A percentile compares a stretch with the other conserved stretches of the same genome.
Conservation (phyloP, 2,329 filamentous ascomycete species). For the Calonectria fujianensis region DNA sequence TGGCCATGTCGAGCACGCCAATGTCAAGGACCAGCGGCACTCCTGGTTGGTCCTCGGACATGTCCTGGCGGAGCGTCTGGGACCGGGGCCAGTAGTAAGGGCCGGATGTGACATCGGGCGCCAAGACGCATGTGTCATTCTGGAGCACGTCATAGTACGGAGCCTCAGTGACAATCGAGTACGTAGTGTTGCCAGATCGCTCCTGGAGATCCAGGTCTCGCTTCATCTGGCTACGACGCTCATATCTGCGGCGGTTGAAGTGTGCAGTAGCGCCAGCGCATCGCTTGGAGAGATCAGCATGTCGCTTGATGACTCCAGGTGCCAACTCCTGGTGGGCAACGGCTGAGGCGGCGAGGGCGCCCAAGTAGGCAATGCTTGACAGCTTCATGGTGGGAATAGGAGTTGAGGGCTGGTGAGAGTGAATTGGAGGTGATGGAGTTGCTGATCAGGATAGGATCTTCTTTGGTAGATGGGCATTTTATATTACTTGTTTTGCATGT, state of each 20-base stretch:
- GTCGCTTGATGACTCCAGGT: not conserved
- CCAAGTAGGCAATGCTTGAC: not conserved
- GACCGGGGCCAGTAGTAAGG: slow-evolving; percentile 17
- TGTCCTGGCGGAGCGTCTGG: slow-evolving; percentile 11
- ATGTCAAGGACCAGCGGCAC: slow-evolving; percentile 8
- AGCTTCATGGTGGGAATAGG: slow-evolving; percentile 5
- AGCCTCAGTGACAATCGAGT: slow-evolving; percentile 10
- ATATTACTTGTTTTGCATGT: not conserved
- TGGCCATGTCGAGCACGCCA: slow-evolving; percentile 12
- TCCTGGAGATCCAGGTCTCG: slow-evolving; percentile 7
- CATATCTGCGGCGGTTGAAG: slow-evolving; percentile 10
- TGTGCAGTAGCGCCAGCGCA: not conserved
- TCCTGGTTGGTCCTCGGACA: not conserved
- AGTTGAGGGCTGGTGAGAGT: not conserved
- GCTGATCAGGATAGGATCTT: not conserved
- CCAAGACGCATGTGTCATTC: slow-evolving; percentile 10
- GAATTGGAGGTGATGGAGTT: too few relatives aligned
- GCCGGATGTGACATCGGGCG: not conserved
- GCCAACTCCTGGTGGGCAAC: not conserved
- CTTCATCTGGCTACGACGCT: slow-evolving; percentile 20
- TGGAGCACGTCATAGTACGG: slow-evolving; percentile 16
- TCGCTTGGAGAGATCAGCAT: slow-evolving; percentile 4
- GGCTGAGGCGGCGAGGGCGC: not conserved
- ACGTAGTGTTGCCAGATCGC: slow-evolving; percentile 11
- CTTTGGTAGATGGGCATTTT: not conserved